These are phyloP conservation scores for Didymella segeticola DNA, from an alignment of 2,329 filamentous ascomycete genomes.

Conservation along the genomic window DNA sequence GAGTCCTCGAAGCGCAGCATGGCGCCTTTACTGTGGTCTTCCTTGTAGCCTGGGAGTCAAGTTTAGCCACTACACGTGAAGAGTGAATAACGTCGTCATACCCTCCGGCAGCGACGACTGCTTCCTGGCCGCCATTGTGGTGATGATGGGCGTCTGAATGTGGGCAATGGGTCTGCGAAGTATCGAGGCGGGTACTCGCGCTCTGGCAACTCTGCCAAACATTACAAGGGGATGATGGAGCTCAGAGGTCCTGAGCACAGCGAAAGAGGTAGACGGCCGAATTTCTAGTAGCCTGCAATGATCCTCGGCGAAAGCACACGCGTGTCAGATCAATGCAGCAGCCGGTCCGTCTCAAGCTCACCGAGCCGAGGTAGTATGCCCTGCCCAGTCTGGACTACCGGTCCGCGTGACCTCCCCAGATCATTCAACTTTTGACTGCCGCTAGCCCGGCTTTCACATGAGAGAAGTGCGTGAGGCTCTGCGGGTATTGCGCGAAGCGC, in stretches of 20 bases:
- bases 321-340: slow-evolving; percentile 5
- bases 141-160: slow-evolving; percentile 41
- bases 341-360: not conserved
- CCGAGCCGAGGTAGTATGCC: slow-evolving; percentile 10
- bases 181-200: slow-evolving; percentile 48
- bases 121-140: slow-evolving; percentile 49
- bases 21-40: slow-evolving; percentile 78
- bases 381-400: slow-evolving; percentile 10
- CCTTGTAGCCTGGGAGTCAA: slow-evolving; percentile 81
- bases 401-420: slow-evolving; percentile 5
- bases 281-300: slow-evolving; percentile 8
- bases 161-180: slow-evolving; percentile 42
- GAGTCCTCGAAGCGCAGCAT: slow-evolving; percentile 89
- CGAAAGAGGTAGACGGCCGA: not conserved
- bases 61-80: too few relatives aligned
- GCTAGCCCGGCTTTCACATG: slow-evolving; percentile 13
- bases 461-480: slow-evolving; percentile 8
- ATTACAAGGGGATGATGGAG: slow-evolving; percentile 32
- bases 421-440: not conserved
- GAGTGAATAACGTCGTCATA: slow-evolving; percentile 36
- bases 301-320: slow-evolving; percentile 15
- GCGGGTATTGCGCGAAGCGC: too few relatives aligned
- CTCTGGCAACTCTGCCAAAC: slow-evolving; percentile 51
- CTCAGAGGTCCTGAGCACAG: not conserved
- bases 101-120: slow-evolving; percentile 56